Percentiles rank a stretch among this genome's conserved stretches.
Evolutionary conservation across 805 yeast species (phyloP).

Genomic region (Candida vaughaniae): DNA sequence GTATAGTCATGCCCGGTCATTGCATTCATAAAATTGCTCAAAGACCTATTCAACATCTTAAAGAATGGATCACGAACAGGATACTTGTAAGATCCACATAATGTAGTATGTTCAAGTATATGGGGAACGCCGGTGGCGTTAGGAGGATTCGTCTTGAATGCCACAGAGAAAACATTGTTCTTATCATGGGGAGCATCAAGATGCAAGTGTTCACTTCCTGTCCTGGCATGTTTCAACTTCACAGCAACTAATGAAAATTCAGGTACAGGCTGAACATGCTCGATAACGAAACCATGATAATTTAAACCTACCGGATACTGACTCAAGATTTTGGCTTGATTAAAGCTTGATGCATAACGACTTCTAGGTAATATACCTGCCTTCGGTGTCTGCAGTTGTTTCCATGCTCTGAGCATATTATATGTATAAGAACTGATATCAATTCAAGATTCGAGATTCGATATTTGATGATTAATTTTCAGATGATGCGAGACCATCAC

Average conservation of each 20-base stretch:
- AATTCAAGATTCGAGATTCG: no score
- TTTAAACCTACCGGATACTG: slow-evolving; percentile 64
- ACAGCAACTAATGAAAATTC: slow-evolving; percentile 82
- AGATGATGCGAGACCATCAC: neutral
- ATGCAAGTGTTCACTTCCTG: slow-evolving; percentile 83
- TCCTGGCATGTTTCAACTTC: slow-evolving; percentile 59
- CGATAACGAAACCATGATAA: slow-evolving; percentile 66
- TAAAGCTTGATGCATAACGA: slow-evolving; percentile 5
- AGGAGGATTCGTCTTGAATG: slow-evolving; percentile 93
- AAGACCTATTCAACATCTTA: slow-evolving; percentile 93
- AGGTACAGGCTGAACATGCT: slow-evolving; percentile 67
- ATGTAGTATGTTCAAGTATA: slow-evolving; percentile 90
- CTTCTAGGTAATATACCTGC: slow-evolving; percentile 2
- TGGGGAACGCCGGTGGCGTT: slow-evolving; percentile 95
- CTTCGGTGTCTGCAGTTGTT: neutral
- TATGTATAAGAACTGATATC: neutral
- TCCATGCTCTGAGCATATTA: slow-evolving; percentile 9
- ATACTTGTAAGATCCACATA: slow-evolving; percentile 88
- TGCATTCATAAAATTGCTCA: slow-evolving; percentile 96
- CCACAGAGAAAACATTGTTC: slow-evolving; percentile 86
- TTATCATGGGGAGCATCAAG: slow-evolving; percentile 74
- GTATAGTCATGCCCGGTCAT: slow-evolving; percentile 98
- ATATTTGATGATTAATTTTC: neutral
- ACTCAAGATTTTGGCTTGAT: slow-evolving; percentile 10
- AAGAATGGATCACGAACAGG: slow-evolving; percentile 98